Evolutionary conservation across 371 early-diverging fungal species (phyloP), one percentile per base, ranked within the genome.

Genomic region (Capillidium rhysosporum): DNA sequence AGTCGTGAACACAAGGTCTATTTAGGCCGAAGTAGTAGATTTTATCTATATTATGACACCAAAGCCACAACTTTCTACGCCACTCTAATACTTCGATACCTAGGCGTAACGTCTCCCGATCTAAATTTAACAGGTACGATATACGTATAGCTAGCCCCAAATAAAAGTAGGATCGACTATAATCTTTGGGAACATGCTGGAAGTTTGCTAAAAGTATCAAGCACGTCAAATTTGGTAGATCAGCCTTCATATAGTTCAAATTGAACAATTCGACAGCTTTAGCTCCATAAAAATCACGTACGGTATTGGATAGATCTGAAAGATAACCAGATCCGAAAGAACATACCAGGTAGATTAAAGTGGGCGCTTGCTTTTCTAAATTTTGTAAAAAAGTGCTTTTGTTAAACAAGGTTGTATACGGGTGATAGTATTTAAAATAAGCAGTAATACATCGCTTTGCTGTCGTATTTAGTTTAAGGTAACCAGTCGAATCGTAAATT

Each of bases 371-470:
- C 29, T 30, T 7, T 0, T 3, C 23, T 38, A 51, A 34, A n/a
- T 38, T 29, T 18, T 14, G 28, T 18, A 51, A 24, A 18, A 51
- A 51, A 18, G 20, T 38, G 16, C 20, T 16, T 38, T 51, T 51
- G 38, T 39, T 23, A 9, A 51, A 20, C 16, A 51, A 9, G 5
- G 29, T 14, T n/a, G 20, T 25, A 38, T 31, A 51, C 12, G 38
- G 38, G 51, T 51, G 51, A 29, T 25, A 51, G 38, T 7, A 29
- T 8, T 38, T 29, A 38, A 28, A 38, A 16, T 45, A 46, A 40
- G 12, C 9, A 20, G 12, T 55, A 59, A 39, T 47, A 12, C 57
- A 63, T 60, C 49, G 61, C 57, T 43, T 43, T 34, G 34, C 34
- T 34, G 12, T 34, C 12, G 34, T 4, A 34, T 34, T 34, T 34